These are phyloP conservation scores for Cystoderma amianthinum DNA, from an alignment of 768 basidiomycete species.

Conservation along the genomic window DNA sequence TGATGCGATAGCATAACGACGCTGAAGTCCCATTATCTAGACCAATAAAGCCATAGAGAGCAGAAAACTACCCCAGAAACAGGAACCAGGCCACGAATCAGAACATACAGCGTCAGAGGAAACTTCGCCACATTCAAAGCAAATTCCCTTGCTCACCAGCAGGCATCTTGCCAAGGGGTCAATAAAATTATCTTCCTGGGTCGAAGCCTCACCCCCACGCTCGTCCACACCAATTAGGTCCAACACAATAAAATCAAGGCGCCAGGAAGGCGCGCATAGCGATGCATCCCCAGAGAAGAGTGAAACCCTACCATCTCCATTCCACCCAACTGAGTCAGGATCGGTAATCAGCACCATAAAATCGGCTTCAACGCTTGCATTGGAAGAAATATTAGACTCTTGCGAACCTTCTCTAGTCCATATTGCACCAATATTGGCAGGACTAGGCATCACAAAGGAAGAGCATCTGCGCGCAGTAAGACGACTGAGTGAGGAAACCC, in stretches of 20 bases:
- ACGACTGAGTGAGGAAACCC: slow-evolving; percentile 54
- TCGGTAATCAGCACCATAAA: slow-evolving; percentile 38
- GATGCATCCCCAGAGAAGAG: slow-evolving; percentile 14
- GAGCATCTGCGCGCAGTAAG: slow-evolving; percentile 61
- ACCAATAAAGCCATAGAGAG: too few species aligned
- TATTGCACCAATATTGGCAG: slow-evolving; percentile 47
- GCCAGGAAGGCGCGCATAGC: background rate
- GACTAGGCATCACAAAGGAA: slow-evolving; percentile 49
- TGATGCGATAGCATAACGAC: too few species aligned
- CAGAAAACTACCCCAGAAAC: too few species aligned
- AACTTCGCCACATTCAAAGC: too few species aligned
- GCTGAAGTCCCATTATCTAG: too few species aligned
- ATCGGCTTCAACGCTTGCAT: slow-evolving; percentile 25
- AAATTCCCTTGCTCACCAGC: background rate
- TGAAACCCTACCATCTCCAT: slow-evolving; percentile 22
- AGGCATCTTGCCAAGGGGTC: background rate
- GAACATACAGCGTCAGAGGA: background rate
- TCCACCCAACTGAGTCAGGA: slow-evolving; percentile 29
- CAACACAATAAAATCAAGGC: background rate
- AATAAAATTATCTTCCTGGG: background rate
- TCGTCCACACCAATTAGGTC: background rate
- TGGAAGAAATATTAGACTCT: slow-evolving; percentile 49
- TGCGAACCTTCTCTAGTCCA: slow-evolving; percentile 64
- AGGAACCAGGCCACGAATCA: background rate
- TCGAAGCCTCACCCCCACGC: too few species aligned